Conservation (phyloP, 2,329 filamentous ascomycete species). For the Daldinia sp. region DNA sequence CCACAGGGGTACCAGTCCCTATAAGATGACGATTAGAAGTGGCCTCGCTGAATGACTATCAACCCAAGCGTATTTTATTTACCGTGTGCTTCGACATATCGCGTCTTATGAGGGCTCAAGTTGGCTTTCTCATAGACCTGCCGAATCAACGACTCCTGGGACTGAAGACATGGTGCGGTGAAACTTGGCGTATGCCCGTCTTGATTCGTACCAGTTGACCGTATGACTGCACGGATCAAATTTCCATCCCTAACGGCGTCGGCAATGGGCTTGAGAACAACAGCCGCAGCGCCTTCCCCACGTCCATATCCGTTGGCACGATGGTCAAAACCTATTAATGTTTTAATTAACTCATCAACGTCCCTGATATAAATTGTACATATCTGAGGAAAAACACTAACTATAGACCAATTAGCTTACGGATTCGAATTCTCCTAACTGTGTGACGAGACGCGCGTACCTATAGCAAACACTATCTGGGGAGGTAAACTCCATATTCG, state of each 20-base stretch:
- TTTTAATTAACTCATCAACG: no score
- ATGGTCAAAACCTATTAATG: slow-evolving; percentile 41
- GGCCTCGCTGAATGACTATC: no score
- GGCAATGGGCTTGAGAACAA: slow-evolving; percentile 59
- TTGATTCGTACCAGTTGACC: slow-evolving; percentile 41
- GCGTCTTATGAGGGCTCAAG: slow-evolving; percentile 28
- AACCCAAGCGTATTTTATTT: neutral
- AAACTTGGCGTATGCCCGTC: slow-evolving; percentile 40
- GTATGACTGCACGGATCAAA: slow-evolving; percentile 49
- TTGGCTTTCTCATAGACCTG: slow-evolving; percentile 42
- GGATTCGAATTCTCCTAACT: no score
- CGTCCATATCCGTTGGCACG: slow-evolving; percentile 48
- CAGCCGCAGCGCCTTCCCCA: slow-evolving; percentile 58
- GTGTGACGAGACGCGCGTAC: no score
- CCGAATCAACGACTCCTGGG: slow-evolving; percentile 46
- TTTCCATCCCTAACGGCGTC: slow-evolving; percentile 54
- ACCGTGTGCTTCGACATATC: slow-evolving; percentile 46
- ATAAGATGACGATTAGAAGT: neutral
- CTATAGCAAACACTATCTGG: slow-evolving; percentile 29
- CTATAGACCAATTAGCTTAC: no score
- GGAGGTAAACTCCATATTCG: neutral
- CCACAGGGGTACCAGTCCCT: slow-evolving; percentile 53
- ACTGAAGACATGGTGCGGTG: slow-evolving; percentile 38
- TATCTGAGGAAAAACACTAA: no score
- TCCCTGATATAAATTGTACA: no score